A percentile compares a stretch with the other conserved stretches of the same genome.
These are phyloP conservation scores for Chlorella ohadii DNA, from an alignment of 139 green algal species.

Conservation along the genomic window DNA sequence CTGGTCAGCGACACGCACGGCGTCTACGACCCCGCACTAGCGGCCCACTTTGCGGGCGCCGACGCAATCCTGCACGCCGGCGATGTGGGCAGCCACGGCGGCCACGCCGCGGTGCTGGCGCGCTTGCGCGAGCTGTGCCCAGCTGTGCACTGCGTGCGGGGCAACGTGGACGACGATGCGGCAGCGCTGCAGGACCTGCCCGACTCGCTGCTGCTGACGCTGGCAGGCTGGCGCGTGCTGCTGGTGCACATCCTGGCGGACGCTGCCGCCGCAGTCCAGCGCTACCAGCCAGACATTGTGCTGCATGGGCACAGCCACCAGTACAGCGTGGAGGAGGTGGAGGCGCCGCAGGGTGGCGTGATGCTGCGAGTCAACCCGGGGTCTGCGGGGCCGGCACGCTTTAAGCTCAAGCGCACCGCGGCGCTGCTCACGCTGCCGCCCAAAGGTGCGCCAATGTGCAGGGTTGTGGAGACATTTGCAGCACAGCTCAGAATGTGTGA, in stretches of 20 bases:
- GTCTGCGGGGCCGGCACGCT: slow-evolving; percentile 26
- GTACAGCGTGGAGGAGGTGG: neutral
- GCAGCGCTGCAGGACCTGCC: neutral
- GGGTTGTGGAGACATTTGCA: too few relatives aligned
- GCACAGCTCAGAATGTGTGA: too few relatives aligned
- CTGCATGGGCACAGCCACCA: slow-evolving; percentile 24
- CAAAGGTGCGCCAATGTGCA: neutral
- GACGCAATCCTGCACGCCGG: slow-evolving; percentile 8
- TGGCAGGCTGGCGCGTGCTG: slow-evolving; percentile 21
- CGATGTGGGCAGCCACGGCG: slow-evolving; percentile 26
- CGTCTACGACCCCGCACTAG: slow-evolving; percentile 1
- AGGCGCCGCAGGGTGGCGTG: neutral
- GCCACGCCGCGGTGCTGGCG: neutral
- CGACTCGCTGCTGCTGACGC: neutral
- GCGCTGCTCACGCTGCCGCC: slow-evolving; percentile 19
- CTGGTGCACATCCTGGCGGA: slow-evolving; percentile 25
- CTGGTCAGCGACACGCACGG: slow-evolving; percentile 27
- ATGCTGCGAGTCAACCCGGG: slow-evolving; percentile 27
- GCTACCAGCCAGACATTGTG: slow-evolving; percentile 26
- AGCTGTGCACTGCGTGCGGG: neutral
- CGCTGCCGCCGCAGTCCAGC: neutral
- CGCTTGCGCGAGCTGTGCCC: neutral
- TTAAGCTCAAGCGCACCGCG: slow-evolving; percentile 13
- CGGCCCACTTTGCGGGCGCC: neutral
- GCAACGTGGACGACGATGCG: slow-evolving; percentile 30